Base-by-base conservation (phyloP, 2,329 filamentous ascomycete genomes). In the Neonectria sp. region DNA sequence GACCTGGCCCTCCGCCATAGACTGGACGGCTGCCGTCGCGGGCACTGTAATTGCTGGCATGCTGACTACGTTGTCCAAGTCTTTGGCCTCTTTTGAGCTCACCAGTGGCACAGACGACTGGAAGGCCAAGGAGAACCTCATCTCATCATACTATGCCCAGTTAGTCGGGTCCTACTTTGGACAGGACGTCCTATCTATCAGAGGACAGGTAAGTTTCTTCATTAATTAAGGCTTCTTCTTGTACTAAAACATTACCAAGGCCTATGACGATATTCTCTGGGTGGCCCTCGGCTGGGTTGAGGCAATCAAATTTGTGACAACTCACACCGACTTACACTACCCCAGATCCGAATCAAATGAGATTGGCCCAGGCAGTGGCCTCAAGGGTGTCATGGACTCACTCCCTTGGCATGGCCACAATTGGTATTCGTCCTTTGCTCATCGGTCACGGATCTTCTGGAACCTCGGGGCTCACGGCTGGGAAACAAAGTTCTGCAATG, bases 201-300 rank as follows among this genome's bases (percentile, higher is more conserved):
- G 93, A 51, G 89, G 90, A 63, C 80, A 90, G 77, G 83, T 84
- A 68, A 46, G 68, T 49, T 0, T 2, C 3, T 3, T 0, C 4
- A 2, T 13, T 15, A 5, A 3, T 7, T 6, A 11, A 6, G 21
- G 6, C 8, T 4, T 21, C 2, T 3, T 5, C 17, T 17, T n/a
- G 4, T 2, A 11, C 9, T 46, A 9, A 21, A 29, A 60, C 4
- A 45, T 11, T 21, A 31, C 33, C 37, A 9, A 96, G 84, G 95
- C 95, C 0, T 97, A 92, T 78, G 95, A 98, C 77, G 95, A 98
- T 79, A 97, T 97, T 83, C 88, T 97, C 3, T 98, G 95, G 95
- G 94, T 98, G 1, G 94, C 97, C 3, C 86, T 98, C 43, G 94
- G 92, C 69, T 98, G 95, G 95, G 83, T 98, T 59, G 94, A 97